These are phyloP conservation scores for Coleophoma cylindrospora DNA, from an alignment of 2,329 filamentous ascomycete species.

Conservation along the genomic window DNA sequence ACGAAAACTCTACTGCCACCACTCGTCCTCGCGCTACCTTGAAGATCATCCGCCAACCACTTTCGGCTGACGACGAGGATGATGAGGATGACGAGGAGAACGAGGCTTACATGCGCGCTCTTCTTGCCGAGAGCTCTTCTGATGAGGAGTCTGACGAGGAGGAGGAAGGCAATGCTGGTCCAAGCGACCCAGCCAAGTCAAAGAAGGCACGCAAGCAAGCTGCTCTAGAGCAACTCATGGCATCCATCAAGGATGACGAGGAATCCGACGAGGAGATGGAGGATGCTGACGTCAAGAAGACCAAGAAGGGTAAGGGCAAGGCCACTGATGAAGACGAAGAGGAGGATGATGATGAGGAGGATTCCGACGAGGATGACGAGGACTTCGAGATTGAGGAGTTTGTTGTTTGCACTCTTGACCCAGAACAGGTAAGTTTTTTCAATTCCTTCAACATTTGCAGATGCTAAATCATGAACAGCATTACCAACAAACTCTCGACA, in stretches of 20 bases:
- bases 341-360: constrained; percentile 44
- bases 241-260: constrained; percentile 52
- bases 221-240: constrained; percentile 71
- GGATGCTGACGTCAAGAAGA: constrained; percentile 58
- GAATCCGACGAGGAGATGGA: constrained; percentile 69
- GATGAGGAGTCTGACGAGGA: constrained; percentile 51
- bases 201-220: constrained; percentile 81
- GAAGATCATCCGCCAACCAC: constrained; percentile 77
- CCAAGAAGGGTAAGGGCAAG: constrained; percentile 68
- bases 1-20: constrained; percentile 56
- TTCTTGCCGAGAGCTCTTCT: constrained; percentile 41
- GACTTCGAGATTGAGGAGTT: constrained; percentile 76
- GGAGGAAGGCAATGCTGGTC: constrained; percentile 78
- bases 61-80: constrained; percentile 50
- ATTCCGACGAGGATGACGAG: constrained; percentile 57
- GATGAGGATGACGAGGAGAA: constrained; percentile 63
- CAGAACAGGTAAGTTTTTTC: constrained; percentile 66
- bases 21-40: constrained; percentile 74
- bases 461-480: constrained; percentile 50
- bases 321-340: constrained; percentile 52
- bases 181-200: constrained; percentile 84
- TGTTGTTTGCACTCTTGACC: constrained; percentile 93
- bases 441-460: constrained; percentile 1
- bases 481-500: constrained; percentile 92
- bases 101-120: constrained; percentile 56